Conservation (phyloP, 768 basidiomycete species). For the Piloderma croceum region DNA sequence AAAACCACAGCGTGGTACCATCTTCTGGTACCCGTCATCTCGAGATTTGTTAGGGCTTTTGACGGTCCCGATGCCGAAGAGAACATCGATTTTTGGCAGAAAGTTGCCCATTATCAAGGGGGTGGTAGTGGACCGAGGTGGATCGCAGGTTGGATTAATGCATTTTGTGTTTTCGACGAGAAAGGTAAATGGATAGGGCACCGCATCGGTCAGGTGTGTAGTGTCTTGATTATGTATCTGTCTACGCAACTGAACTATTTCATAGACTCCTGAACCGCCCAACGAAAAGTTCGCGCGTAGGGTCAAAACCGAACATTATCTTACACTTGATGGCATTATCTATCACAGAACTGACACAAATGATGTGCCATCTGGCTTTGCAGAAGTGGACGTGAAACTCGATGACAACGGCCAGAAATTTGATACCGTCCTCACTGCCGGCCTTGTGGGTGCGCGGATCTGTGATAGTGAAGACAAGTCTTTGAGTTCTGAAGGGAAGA, state of each 20-base stretch:
- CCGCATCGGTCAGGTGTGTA: background rate
- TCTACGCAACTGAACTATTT: background rate
- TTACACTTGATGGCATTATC: conserved; percentile 6
- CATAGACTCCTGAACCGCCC: background rate
- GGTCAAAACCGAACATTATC: background rate
- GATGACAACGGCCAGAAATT: conserved; percentile 10
- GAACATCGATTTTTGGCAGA: conserved; percentile 17
- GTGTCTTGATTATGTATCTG: background rate
- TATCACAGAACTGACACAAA: conserved; percentile 7
- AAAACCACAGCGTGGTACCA: conserved; percentile 18
- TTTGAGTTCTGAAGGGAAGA: conserved; percentile 23
- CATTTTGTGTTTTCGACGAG: conserved; percentile 12
- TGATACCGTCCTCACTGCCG: conserved; percentile 14
- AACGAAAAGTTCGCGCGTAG: background rate
- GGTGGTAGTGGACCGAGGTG: conserved; percentile 4
- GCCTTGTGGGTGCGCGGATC: conserved; percentile 8
- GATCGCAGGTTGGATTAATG: conserved; percentile 15
- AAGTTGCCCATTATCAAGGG: conserved; percentile 1
- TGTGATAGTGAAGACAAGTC: conserved; percentile 21
- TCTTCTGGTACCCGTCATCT: conserved; percentile 24
- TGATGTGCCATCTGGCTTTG: conserved; percentile 12
- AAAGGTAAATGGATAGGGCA: conserved; percentile 12
- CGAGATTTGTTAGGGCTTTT: conserved; percentile 22
- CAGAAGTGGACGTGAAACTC: conserved; percentile 13
- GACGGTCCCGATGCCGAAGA: conserved; percentile 13